Percentiles rank a stretch among this genome's conserved stretches.
phyloP scores from a whole-genome alignment of 108 stramenopile genomes.

The Cylindrotheca closterium region DNA sequence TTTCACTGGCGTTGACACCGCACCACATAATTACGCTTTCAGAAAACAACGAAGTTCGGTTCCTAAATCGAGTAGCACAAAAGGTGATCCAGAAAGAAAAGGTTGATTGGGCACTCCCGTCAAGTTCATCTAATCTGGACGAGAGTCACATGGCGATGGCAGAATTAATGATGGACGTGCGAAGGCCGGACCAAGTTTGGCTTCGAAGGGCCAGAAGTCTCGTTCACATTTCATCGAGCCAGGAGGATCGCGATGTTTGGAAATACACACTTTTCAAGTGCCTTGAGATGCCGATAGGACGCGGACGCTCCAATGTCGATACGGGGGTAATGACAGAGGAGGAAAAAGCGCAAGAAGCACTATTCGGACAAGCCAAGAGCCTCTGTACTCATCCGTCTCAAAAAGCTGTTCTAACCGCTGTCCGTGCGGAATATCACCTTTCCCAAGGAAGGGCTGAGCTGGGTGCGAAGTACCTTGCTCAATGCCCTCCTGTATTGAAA shows the following conservation, averaged over 20 bases:
- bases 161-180: conserved; percentile 80
- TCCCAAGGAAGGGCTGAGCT: conserved; percentile 71
- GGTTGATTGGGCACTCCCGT: conserved; percentile 63
- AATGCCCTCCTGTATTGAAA: conserved; percentile 67
- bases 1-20: conserved; percentile 62
- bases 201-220: conserved; percentile 67
- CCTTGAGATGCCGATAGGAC: conserved; percentile 38
- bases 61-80: conserved; percentile 78
- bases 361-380: conserved; percentile 79
- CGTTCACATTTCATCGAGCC: conserved; percentile 82
- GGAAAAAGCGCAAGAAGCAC: conserved; percentile 71
- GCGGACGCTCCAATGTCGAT: neutral
- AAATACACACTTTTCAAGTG: conserved; percentile 72
- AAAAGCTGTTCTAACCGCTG: conserved; percentile 82
- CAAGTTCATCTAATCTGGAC: conserved; percentile 28
- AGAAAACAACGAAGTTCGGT: conserved; percentile 69
- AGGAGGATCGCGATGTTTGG: conserved; percentile 88
- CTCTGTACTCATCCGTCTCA: conserved; percentile 77
- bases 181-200: conserved; percentile 92
- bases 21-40: conserved; percentile 78
- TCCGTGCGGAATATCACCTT: conserved; percentile 79
- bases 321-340: conserved; percentile 41
- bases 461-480: conserved; percentile 80
- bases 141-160: conserved; percentile 46
- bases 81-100: conserved; percentile 79